phyloP scores from a whole-genome alignment of 2,329 filamentous ascomycete species.

The Aschersonia sp. region DNA sequence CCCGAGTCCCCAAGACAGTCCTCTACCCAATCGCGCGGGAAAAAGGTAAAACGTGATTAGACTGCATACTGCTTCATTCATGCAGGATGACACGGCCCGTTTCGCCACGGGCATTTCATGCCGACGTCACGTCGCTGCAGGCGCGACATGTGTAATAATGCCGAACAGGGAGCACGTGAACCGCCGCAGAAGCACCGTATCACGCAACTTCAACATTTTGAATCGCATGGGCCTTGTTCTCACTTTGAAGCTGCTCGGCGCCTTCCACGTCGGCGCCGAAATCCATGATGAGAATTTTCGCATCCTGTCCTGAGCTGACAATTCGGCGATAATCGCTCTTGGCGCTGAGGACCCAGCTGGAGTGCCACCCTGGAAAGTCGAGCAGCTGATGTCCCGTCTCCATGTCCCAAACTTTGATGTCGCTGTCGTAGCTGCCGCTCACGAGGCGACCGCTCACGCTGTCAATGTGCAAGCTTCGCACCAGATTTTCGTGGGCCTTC shows the following conservation, averaged over 20 bases:
- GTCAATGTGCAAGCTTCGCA: slow-evolving; percentile 84
- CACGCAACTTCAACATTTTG: not conserved
- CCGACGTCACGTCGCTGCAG: slow-evolving; percentile 5
- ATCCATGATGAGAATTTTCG: slow-evolving; percentile 84
- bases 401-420: slow-evolving; percentile 89
- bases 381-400: slow-evolving; percentile 63
- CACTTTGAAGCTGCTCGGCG: slow-evolving; percentile 43
- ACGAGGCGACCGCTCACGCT: slow-evolving; percentile 73
- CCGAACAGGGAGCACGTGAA: slow-evolving; percentile 4
- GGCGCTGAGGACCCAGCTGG: slow-evolving; percentile 90
- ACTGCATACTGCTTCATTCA: not conserved
- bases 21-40: not conserved
- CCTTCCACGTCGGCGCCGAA: slow-evolving; percentile 54
- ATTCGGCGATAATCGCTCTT: slow-evolving; percentile 93
- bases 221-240: not conserved
- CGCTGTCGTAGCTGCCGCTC: slow-evolving; percentile 87
- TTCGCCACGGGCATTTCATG: not conserved
- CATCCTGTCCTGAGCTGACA: slow-evolving; percentile 87
- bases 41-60: not conserved
- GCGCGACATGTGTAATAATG: slow-evolving; percentile 11
- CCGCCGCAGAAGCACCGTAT: not conserved
- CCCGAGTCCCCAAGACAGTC: not conserved
- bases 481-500: slow-evolving; percentile 69
- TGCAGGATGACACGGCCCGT: not conserved
- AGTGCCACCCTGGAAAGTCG: slow-evolving; percentile 87